A percentile compares a stretch with the other conserved stretches of the same genome.
phyloP scores from a whole-genome alignment of 2,329 filamentous ascomycete species.

The Diplodia mutila region DNA sequence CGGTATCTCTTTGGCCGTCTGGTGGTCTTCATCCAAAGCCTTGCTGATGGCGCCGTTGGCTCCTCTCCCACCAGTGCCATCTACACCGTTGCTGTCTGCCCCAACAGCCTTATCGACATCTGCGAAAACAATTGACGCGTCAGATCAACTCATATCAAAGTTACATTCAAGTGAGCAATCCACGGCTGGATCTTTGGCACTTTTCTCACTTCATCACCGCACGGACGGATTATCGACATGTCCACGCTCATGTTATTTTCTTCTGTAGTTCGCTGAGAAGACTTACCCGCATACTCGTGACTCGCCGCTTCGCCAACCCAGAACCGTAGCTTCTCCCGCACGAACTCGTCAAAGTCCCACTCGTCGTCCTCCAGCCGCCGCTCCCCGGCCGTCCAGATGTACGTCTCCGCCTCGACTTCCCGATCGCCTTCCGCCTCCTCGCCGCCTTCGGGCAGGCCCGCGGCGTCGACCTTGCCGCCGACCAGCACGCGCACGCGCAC shows the following conservation, averaged over 20 bases:
- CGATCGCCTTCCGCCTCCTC: slow-evolving; percentile 40
- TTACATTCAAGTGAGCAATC: neutral
- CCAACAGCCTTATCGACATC: slow-evolving; percentile 52
- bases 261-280: neutral
- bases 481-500: slow-evolving; percentile 52
- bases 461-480: slow-evolving; percentile 28
- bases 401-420: slow-evolving; percentile 51
- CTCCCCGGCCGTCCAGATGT: slow-evolving; percentile 56
- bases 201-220: neutral
- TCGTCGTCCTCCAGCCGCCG: slow-evolving; percentile 68
- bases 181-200: neutral
- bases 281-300: slow-evolving; percentile 8
- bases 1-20: neutral
- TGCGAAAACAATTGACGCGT: slow-evolving; percentile 26
- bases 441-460: slow-evolving; percentile 29
- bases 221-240: neutral
- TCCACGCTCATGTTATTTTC: neutral
- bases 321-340: slow-evolving; percentile 69
- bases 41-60: slow-evolving; percentile 46
- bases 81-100: slow-evolving; percentile 33
- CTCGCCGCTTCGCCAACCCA: slow-evolving; percentile 54
- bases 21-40: slow-evolving; percentile 39
- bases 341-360: slow-evolving; percentile 89
- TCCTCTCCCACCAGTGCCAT: slow-evolving; percentile 52
- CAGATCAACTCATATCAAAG: neutral